Base-by-base conservation (phyloP, 208 protist species). In the Lotmaria passim region DNA sequence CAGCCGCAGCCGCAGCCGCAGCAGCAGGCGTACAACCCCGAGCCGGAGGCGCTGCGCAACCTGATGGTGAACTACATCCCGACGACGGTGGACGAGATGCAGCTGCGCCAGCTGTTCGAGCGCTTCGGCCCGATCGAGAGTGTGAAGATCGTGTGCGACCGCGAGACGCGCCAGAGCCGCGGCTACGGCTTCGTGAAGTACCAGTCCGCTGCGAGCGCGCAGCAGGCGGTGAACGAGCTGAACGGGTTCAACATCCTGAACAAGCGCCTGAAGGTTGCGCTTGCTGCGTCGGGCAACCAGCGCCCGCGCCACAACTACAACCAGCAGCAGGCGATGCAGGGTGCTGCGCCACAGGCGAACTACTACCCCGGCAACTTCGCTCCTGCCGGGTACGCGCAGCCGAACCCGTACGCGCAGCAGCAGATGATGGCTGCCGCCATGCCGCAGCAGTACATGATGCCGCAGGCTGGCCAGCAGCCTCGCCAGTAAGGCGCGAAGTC, bases 171-270 rank as follows among this genome's bases (percentile, higher is more conserved):
- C 63, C 82, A 93, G 78, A 94, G 87, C 76, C 85, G 88, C 60
- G 92, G 92, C 61, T 96, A 93, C 77, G 89, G 89, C 57, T 96
- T 96, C 69, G 89, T 96, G 66, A 94, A 95, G 83, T 96, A 90
- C 73, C 76, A 85, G 67, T 82, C 73, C 26, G 79, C 78, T 15
- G 69, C 80, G 41, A 88, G 79, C 71, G 89, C 91, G 30, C 79
- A 92, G 69, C 78, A 85, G 78, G 91, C 89, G 21, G 91, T 94
- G 61, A 70, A 69, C 56, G 74, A 79, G 38, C 80, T 96, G 56
- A 94, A 96, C 78, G 89, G 89, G 56, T 94, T 87, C 79, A 82
- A 74, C 51, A 86, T 94, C 64, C 80, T 91, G 68, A 94, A 89
- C 82, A 94, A 94, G 79, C 86, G 89, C 74, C 86, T 94, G 72